A percentile compares a stretch with the other conserved stretches of the same genome.
Evolutionary conservation across 495 filamentous ascomycete species (phyloP).

Genomic region (Aspergillus bridgeri): DNA sequence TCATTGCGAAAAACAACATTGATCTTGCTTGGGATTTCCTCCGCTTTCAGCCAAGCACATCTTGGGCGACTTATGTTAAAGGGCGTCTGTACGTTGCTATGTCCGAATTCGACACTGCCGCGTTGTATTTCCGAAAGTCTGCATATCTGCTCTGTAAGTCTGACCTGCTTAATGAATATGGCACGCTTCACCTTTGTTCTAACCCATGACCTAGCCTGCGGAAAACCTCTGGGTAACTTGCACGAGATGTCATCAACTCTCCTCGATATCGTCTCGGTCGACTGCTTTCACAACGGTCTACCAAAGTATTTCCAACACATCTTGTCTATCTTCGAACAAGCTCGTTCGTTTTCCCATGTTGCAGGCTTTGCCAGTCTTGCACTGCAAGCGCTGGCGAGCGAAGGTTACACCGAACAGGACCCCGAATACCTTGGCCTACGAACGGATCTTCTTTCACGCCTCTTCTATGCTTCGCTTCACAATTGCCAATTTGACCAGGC

Average conservation of each 20-base stretch:
- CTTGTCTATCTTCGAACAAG: slow-evolving; percentile 72
- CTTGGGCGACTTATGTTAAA: slow-evolving; percentile 83
- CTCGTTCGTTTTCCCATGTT: slow-evolving; percentile 70
- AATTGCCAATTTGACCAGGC: slow-evolving; percentile 77
- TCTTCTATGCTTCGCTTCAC: slow-evolving; percentile 76
- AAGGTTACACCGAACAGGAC: slow-evolving; percentile 40
- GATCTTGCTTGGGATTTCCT: slow-evolving; percentile 74
- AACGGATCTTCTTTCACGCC: slow-evolving; percentile 71
- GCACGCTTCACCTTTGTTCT: not conserved
- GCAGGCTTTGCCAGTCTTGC: slow-evolving; percentile 80
- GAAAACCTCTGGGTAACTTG: slow-evolving; percentile 45
- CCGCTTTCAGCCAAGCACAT: slow-evolving; percentile 59
- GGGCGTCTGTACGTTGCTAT: slow-evolving; percentile 73
- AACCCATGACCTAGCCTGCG: slow-evolving; percentile 29
- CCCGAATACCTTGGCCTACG: slow-evolving; percentile 31
- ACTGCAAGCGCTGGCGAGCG: slow-evolving; percentile 57
- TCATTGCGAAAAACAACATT: slow-evolving; percentile 64
- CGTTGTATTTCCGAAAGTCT: slow-evolving; percentile 75
- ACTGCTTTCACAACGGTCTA: slow-evolving; percentile 71
- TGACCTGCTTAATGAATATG: not conserved
- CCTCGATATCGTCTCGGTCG: slow-evolving; percentile 66
- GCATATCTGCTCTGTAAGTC: slow-evolving; percentile 76
- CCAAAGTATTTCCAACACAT: slow-evolving; percentile 86
- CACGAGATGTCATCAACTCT: slow-evolving; percentile 55
- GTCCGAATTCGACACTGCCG: slow-evolving; percentile 67